A percentile compares a stretch with the other conserved stretches of the same genome.
phyloP scores from a whole-genome alignment of 2,329 filamentous ascomycete species.

The Decorospora gaudefroyi region DNA sequence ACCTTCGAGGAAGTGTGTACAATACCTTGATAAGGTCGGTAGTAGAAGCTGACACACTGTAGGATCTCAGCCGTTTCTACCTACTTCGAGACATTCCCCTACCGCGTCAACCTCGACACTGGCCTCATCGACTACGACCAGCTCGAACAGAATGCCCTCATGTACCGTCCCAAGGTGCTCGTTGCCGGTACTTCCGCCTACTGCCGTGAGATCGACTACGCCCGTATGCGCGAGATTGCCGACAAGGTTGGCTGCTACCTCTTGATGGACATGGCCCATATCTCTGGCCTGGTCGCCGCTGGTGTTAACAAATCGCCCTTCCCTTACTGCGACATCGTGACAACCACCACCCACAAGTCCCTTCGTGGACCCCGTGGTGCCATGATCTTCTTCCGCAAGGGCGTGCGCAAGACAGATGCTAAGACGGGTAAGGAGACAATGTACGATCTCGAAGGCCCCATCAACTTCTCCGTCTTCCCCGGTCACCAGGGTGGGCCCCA shows the following conservation, averaged over 20 bases:
- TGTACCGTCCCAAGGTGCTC: conserved; percentile 95
- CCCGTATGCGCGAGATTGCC: conserved; percentile 84
- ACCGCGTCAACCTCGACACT: conserved; percentile 86
- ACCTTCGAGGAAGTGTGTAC: conserved; percentile 78
- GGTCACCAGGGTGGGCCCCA: conserved; percentile 97
- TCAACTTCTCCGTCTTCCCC: conserved; percentile 96
- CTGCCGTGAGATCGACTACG: conserved; percentile 93
- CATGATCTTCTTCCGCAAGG: conserved; percentile 98
- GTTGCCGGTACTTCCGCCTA: conserved; percentile 95
- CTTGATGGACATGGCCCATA: conserved; percentile 95
- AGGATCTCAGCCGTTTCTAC: conserved; percentile 96
- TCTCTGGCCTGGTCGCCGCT: conserved; percentile 90
- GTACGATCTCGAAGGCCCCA: conserved; percentile 90
- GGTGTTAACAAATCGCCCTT: conserved; percentile 92
- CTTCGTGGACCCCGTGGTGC: conserved; percentile 92
- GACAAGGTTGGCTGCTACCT: conserved; percentile 93
- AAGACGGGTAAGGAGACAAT: conserved; percentile 84
- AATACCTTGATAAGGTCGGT: neutral
- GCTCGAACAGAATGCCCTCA: conserved; percentile 80
- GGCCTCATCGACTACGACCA: conserved; percentile 94
- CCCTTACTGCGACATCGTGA: conserved; percentile 88
- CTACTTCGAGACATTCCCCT: conserved; percentile 98
- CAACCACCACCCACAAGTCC: conserved; percentile 97
- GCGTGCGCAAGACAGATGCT: conserved; percentile 77
- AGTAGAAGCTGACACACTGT: conserved; percentile 18